phyloP scores from a whole-genome alignment of 257 asterid genomes.

The Solanum chilense region DNA sequence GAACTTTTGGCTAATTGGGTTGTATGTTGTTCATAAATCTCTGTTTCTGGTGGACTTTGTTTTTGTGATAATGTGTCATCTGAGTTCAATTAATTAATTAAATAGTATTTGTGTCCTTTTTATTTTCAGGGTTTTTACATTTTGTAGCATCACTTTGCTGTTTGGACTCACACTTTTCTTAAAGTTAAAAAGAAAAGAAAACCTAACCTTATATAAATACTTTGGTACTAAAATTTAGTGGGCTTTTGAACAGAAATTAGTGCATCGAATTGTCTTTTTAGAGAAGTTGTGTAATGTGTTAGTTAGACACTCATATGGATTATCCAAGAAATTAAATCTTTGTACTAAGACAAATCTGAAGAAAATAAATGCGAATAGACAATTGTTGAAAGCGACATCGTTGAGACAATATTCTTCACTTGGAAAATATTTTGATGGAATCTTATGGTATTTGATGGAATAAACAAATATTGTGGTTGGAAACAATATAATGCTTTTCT shows the following conservation, averaged over 20 bases:
- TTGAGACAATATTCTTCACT: background rate
- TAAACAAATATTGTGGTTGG: background rate
- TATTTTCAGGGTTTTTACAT: conserved; percentile 10
- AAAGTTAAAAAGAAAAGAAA: background rate
- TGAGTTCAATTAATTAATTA: background rate
- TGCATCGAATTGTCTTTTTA: background rate
- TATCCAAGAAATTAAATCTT: background rate
- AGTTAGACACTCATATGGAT: background rate
- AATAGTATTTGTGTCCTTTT: conserved; percentile 11
- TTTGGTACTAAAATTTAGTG: background rate
- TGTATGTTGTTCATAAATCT: conserved; percentile 5
- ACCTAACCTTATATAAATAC: background rate
- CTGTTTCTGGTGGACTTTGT: background rate
- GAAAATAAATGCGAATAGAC: background rate
- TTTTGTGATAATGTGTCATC: background rate
- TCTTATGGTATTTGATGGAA: background rate
- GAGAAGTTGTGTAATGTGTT: background rate
- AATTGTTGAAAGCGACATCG: background rate
- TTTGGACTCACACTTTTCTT: background rate
- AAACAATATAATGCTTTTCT: background rate
- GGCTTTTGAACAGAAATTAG: background rate
- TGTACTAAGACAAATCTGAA: background rate
- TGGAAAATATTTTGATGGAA: background rate
- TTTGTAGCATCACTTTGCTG: background rate
- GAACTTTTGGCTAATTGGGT: conserved; percentile 10